phyloP scores from a whole-genome alignment of 805 yeast genomes.

The Starmera amethionina region DNA sequence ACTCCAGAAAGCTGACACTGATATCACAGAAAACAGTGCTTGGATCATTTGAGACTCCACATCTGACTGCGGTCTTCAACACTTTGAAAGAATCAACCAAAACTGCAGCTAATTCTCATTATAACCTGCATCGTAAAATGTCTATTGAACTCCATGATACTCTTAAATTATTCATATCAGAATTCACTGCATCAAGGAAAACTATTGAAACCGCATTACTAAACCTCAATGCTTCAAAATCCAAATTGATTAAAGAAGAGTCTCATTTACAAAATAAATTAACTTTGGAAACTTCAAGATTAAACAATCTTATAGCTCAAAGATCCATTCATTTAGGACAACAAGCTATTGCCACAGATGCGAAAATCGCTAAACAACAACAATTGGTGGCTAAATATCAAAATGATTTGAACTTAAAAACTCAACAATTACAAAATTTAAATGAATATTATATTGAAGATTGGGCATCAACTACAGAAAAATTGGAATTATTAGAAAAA shows the following conservation, averaged over 20 bases:
- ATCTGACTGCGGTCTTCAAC: slow-evolving; percentile 50
- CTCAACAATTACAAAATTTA: slow-evolving; percentile 42
- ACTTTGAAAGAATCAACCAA: slow-evolving; percentile 47
- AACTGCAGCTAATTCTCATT: slow-evolving; percentile 47
- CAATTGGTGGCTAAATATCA: slow-evolving; percentile 31
- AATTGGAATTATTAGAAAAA: slow-evolving; percentile 58
- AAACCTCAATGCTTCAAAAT: slow-evolving; percentile 41
- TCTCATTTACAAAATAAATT: slow-evolving; percentile 35
- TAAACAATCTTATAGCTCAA: slow-evolving; percentile 51
- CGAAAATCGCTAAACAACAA: slow-evolving; percentile 40
- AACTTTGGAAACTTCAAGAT: slow-evolving; percentile 45
- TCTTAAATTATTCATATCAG: slow-evolving; percentile 38
- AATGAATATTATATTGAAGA: slow-evolving; percentile 59
- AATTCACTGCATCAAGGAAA: slow-evolving; percentile 42
- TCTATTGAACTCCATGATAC: slow-evolving; percentile 42
- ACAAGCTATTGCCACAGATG: slow-evolving; percentile 50
- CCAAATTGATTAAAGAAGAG: slow-evolving; percentile 25
- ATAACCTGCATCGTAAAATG: slow-evolving; percentile 39
- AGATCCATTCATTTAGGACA: slow-evolving; percentile 63
- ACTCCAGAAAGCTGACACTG: slow-evolving; percentile 42
- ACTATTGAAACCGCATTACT: slow-evolving; percentile 48
- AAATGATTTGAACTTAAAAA: slow-evolving; percentile 47
- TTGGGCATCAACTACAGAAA: slow-evolving; percentile 57
- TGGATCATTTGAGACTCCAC: slow-evolving; percentile 53
- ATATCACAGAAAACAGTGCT: slow-evolving; percentile 35